Conservation (phyloP, 2,329 filamentous ascomycete genomes). For the Chalara sp. region DNA sequence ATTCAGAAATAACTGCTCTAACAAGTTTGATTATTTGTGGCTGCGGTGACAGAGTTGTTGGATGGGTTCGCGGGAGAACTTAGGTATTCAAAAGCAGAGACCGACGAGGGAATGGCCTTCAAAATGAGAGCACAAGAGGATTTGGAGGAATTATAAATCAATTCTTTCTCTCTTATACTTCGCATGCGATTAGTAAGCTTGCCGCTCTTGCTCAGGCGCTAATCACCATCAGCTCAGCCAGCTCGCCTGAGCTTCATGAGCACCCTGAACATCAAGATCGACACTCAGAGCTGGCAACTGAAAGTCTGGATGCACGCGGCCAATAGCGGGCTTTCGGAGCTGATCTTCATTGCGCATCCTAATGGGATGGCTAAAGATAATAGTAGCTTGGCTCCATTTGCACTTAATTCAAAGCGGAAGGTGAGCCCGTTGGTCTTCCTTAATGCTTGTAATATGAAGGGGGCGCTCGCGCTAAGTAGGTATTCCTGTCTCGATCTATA, state of each 20-base stretch:
- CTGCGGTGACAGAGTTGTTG: background rate
- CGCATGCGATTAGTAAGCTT: slow-evolving; percentile 4
- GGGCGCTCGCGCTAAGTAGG: too few species aligned
- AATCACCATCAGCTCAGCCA: slow-evolving; percentile 7
- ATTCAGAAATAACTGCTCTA: too few species aligned
- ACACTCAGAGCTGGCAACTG: too few species aligned
- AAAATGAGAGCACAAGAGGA: background rate
- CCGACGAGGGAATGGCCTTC: background rate
- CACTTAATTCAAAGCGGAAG: too few species aligned
- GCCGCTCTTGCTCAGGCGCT: slow-evolving; percentile 9
- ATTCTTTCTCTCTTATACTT: background rate
- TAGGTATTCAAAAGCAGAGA: background rate
- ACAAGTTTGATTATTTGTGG: background rate
- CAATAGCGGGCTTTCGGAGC: too few species aligned
- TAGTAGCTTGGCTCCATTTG: too few species aligned
- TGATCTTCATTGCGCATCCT: too few species aligned
- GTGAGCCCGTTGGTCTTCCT: too few species aligned
- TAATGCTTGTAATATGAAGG: too few species aligned
- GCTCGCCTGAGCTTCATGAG: slow-evolving; percentile 6
- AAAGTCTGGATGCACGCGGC: too few species aligned
- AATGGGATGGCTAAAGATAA: too few species aligned
- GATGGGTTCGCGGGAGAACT: background rate
- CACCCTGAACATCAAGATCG: slow-evolving; percentile 3
- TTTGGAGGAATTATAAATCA: background rate
- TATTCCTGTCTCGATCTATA: too few species aligned